Evolutionary conservation across 2,329 filamentous ascomycete species (phyloP), one percentile per base, ranked within the genome.

Genomic region (Hawksworthiomyces lignivorus): DNA sequence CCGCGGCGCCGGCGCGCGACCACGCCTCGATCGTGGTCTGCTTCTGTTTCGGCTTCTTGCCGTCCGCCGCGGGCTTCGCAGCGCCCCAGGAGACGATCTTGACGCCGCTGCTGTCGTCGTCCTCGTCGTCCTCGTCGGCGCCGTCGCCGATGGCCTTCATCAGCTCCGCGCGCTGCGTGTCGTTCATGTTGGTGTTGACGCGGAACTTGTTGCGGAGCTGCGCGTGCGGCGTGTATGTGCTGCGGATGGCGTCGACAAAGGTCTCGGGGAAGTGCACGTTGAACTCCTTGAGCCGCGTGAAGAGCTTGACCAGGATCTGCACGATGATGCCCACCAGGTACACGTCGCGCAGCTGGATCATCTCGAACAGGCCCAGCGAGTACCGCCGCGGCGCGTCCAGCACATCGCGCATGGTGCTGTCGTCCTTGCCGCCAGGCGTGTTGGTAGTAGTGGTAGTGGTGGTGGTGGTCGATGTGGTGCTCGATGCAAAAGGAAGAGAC

Each of bases 301-400:
- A 73, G 45, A 98, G 80, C 59, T 94, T 94, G 52, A 81, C 79
- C 24, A 96, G 77, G 21, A 97, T 75, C 21, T 80, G 81, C 36
- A 94, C 87, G 12, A 90, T 82, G 29, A 87, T 87, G 46, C 75
- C 80, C 27, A 92, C 82, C 7, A 98, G 74, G 62, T 88, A 96
- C 42, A 80, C 74, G 59, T 98, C 92, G 48, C 90, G 84, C 5
- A 98, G 72, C 44, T 92, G 80, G 41, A 98, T 75, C 87, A 94
- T 95, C 57, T 84, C 87, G 28, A 84, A 82, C 62, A 95, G 82
- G 14, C 79, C 79, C 58, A 83, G 75, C 10, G 85, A 68, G 39
- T 64, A 73, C 38, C 62, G 62, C 5, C 77, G 77, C 3, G 85
- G 83, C 12, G 77, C 69, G 39, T 80, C 72, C 15, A 90, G 65